These are phyloP conservation scores for Chlorella variabilis DNA, from an alignment of 163 green algal genomes.

Conservation along the genomic window DNA sequence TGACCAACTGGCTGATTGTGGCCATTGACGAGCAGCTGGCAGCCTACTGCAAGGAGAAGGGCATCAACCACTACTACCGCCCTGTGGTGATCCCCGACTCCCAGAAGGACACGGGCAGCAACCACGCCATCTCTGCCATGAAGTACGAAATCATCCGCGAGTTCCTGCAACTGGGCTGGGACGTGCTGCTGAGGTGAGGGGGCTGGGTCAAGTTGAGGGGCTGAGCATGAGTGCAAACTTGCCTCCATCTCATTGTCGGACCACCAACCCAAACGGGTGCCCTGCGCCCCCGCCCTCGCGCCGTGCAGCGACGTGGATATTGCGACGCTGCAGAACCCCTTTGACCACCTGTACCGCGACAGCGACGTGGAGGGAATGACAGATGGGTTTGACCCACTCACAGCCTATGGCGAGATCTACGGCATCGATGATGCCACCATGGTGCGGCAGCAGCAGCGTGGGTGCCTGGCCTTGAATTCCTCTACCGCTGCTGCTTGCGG, in stretches of 20 bases:
- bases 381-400: constrained; percentile 70
- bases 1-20: constrained; percentile 85
- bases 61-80: constrained; percentile 36
- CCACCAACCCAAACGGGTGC: no score
- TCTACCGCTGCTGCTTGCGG: background rate
- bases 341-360: constrained; percentile 78
- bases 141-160: constrained; percentile 86
- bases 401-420: constrained; percentile 80
- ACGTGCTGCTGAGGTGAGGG: constrained; percentile 54
- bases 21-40: constrained; percentile 83
- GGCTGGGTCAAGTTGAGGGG: background rate
- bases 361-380: constrained; percentile 86
- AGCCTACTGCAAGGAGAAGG: constrained; percentile 45
- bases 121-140: constrained; percentile 81
- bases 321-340: constrained; percentile 87
- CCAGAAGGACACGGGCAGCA: constrained; percentile 75
- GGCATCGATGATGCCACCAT: constrained; percentile 83
- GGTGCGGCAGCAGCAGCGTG: constrained; percentile 67
- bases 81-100: constrained; percentile 51
- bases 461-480: no score
- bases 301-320: constrained; percentile 83
- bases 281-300: background rate
- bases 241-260: no score
- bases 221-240: background rate
- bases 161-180: constrained; percentile 83